phyloP scores from a whole-genome alignment of 1,284 basidiomycete genomes.

The Sanguinoderma infundibulare region DNA sequence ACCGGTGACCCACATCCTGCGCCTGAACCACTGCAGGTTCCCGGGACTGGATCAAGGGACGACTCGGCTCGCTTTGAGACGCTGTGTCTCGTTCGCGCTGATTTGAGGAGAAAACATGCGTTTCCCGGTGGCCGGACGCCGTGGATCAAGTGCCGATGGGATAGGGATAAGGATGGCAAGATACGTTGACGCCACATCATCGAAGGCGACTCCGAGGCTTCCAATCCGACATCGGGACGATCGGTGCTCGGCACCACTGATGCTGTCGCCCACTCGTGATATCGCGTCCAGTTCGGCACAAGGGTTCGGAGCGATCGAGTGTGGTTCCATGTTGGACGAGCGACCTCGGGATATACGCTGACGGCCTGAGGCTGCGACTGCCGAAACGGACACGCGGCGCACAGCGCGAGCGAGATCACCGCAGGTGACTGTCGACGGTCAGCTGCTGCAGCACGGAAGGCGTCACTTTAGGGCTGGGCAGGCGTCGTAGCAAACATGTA shows the following conservation, averaged over 20 bases:
- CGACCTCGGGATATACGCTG: too few relatives aligned
- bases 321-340: neutral
- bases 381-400: neutral
- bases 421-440: neutral
- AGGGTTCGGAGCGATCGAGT: neutral
- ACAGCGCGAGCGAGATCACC: neutral
- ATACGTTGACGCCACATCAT: neutral
- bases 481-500: neutral
- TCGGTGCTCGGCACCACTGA: too few relatives aligned
- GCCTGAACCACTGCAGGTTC: too few relatives aligned
- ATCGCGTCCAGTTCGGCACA: neutral
- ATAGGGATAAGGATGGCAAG: neutral
- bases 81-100: neutral
- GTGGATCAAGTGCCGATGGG: neutral
- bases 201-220: neutral
- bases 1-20: too few relatives aligned
- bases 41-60: neutral
- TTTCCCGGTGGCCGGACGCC: neutral
- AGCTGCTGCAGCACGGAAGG: neutral
- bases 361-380: too few relatives aligned
- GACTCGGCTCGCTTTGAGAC: neutral
- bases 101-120: neutral
- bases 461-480: neutral
- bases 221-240: neutral
- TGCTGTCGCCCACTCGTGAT: neutral